Conservation (phyloP, 2,329 filamentous ascomycete species). For the Fusarium oligoseptatum region DNA sequence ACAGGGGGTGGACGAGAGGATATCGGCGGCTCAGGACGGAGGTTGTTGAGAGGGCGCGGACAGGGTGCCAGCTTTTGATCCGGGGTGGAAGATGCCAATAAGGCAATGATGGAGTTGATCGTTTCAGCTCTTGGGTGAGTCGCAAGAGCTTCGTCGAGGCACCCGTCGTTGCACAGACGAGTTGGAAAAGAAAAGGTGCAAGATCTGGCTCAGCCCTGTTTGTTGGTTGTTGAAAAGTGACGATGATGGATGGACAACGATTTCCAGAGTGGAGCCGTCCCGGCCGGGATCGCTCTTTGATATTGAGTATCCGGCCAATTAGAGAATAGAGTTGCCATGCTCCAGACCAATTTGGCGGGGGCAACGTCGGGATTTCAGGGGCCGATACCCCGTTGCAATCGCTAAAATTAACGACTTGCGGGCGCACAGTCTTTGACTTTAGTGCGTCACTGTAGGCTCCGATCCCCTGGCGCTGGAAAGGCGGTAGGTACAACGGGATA, state of each 20-base stretch:
- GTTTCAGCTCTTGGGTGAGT: background rate
- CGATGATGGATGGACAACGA: slow-evolving; percentile 43
- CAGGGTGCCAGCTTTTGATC: background rate
- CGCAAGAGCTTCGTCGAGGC: background rate
- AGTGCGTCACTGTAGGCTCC: slow-evolving; percentile 5
- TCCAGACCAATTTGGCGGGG: slow-evolving; percentile 41
- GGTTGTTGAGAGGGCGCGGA: background rate
- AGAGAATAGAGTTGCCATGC: slow-evolving; percentile 12
- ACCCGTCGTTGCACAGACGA: slow-evolving; percentile 8
- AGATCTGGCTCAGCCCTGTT: slow-evolving; percentile 34
- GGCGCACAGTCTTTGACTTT: slow-evolving; percentile 1
- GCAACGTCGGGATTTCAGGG: slow-evolving; percentile 40
- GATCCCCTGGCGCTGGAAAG: background rate
- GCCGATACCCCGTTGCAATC: slow-evolving; percentile 27
- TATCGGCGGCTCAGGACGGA: slow-evolving; percentile 19
- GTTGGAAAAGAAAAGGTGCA: slow-evolving; percentile 22
- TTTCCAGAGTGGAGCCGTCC: slow-evolving; percentile 41
- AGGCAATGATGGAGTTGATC: background rate
- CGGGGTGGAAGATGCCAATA: background rate
- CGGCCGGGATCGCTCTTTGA: slow-evolving; percentile 27
- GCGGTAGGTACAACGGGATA: slow-evolving; percentile 19
- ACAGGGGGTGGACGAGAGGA: slow-evolving; percentile 23
- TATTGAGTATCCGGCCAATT: slow-evolving; percentile 30
- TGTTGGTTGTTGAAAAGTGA: slow-evolving; percentile 41
- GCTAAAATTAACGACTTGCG: slow-evolving; percentile 33